Percentiles rank a stretch among this genome's conserved stretches.
phyloP scores from a whole-genome alignment of 2,329 filamentous ascomycete genomes.

The Amauroascus niger region DNA sequence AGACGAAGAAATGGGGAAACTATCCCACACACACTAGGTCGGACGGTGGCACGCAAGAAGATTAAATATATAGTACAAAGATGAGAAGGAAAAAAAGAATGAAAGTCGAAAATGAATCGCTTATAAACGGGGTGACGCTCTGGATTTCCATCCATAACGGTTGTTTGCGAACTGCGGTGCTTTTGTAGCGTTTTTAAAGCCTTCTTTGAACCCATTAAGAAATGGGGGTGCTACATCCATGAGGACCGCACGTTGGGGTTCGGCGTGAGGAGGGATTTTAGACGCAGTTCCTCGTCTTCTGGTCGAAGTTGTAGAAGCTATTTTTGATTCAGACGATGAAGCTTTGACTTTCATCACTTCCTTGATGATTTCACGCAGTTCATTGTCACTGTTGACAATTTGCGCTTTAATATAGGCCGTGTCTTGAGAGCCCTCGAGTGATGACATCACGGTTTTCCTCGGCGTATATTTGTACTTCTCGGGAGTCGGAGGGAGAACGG shows the following conservation, averaged over 20 bases:
- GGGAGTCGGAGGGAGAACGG: conserved; percentile 49
- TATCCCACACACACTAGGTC: not conserved
- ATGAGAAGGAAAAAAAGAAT: not conserved
- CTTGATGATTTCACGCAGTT: conserved; percentile 63
- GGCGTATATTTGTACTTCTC: conserved; percentile 58
- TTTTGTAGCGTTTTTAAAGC: conserved; percentile 3
- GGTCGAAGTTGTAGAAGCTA: not conserved
- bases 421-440: conserved; percentile 48
- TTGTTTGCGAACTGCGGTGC: conserved; percentile 11
- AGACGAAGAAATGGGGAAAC: no score
- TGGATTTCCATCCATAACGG: conserved; percentile 16
- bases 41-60: not conserved
- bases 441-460: conserved; percentile 69
- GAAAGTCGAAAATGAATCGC: no score
- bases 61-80: not conserved
- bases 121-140: conserved; percentile 12
- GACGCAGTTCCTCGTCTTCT: conserved; percentile 16
- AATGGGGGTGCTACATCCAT: conserved; percentile 36
- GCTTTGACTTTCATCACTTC: conserved; percentile 40
- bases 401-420: conserved; percentile 70
- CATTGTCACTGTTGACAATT: conserved; percentile 62
- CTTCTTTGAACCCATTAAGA: conserved; percentile 21
- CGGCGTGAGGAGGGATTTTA: conserved; percentile 27
- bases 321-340: conserved; percentile 15
- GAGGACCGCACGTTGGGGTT: conserved; percentile 37